Evolutionary conservation across 768 basidiomycete genomes (phyloP).

Genomic region (Agrocybe chaxingu): DNA sequence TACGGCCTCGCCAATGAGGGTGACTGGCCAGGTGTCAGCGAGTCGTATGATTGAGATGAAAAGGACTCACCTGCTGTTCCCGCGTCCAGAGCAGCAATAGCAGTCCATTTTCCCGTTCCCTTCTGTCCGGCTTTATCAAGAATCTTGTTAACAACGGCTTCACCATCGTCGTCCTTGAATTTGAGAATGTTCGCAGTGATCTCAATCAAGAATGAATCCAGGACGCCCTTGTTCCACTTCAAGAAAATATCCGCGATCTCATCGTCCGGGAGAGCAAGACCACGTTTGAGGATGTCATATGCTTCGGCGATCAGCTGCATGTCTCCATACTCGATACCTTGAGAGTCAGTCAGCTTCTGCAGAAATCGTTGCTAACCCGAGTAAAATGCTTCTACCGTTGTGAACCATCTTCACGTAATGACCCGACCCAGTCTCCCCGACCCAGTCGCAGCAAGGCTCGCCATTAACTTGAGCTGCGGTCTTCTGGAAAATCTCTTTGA

Average conservation of each 20-base stretch:
- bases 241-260: conserved; percentile 95
- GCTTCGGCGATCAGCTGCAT: conserved; percentile 99
- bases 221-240: conserved; percentile 97
- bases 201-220: conserved; percentile 99
- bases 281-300: conserved; percentile 97
- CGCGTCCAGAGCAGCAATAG: conserved; percentile 92
- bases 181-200: conserved; percentile 97
- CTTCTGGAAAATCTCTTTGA: conserved; percentile 99
- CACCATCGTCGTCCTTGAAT: conserved; percentile 95
- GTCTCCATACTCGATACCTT: conserved; percentile 99
- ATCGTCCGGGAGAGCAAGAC: conserved; percentile 77
- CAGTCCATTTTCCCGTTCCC: conserved; percentile 99
- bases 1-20: conserved; percentile 98
- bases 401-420: conserved; percentile 99
- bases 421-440: conserved; percentile 91
- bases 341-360: conserved; percentile 9
- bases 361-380: conserved; percentile 5
- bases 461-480: conserved; percentile 93
- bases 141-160: conserved; percentile 89
- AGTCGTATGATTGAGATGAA: conserved; percentile 5
- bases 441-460: conserved; percentile 99
- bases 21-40: conserved; percentile 52
- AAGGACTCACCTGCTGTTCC: conserved; percentile 69
- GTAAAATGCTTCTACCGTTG: conserved; percentile 55
- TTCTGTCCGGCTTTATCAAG: conserved; percentile 97